Evolutionary conservation across 352 stramenopile genomes (phyloP), one percentile per base, ranked within the genome.

Genomic region (Globisporangium sylvaticum): DNA sequence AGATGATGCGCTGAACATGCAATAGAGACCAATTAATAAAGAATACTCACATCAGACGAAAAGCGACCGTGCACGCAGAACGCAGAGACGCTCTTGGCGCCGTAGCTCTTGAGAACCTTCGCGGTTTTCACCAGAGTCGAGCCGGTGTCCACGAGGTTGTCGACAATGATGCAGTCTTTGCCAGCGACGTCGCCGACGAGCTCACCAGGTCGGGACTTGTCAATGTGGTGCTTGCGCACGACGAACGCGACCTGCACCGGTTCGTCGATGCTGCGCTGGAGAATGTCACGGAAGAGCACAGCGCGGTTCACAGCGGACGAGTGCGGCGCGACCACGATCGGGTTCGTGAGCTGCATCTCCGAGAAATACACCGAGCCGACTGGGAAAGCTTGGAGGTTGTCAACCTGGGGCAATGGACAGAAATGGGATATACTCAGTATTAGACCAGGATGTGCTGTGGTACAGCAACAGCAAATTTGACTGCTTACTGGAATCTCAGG

Each of bases 91-190:
- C 78, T 93, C 67, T 84, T 89, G 20, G 88, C 88, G 9, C 88
- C 86, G 32, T 87, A 74, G 44, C 73, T 79, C 72, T 96, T 96
- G 42, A 96, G 76, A 63, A 93, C 78, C 69, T 92, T 85, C 29
- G 88, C 86, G 15, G 84, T 92, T 72, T 93, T 91, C 57, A 92
- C 75, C 58, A 96, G 72, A 25, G 88, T 96, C 53, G 81, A 88
- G 42, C 87, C 88, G 32, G 88, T 96, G 73, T 96, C 88, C 64
- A 96, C 84, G 53, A 96, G 78, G 56, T 87, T 94, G 74, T 96
- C 88, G 34, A 96, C 84, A 50, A 96, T 81, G 70, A 96, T 91
- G 66, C 86, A 94, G 72, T 96, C 88, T 62, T 90, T 93, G 66
- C 81, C 88, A 6, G 80, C 57, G 48, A 94, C 86, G 55, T 92